Evolutionary conservation across 2,329 filamentous ascomycete species (phyloP).

Genomic region (Fonsecaea pugnacius): DNA sequence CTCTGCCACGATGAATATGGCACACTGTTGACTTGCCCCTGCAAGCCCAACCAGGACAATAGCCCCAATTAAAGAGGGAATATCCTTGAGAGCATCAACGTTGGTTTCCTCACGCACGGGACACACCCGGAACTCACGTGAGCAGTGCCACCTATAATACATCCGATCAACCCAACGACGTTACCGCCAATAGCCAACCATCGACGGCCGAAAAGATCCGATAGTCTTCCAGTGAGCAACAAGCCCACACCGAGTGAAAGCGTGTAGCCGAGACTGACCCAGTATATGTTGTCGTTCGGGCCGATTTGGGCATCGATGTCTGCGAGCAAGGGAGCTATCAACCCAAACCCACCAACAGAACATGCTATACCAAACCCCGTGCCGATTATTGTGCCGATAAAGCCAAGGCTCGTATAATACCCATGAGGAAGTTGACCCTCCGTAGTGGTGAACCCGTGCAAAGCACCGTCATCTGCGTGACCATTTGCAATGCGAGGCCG

Average conservation of each 20-base stretch:
- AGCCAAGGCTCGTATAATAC: not conserved
- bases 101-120: slow-evolving; percentile 45
- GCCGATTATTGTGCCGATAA: not conserved
- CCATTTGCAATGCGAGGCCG: no score
- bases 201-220: slow-evolving; percentile 53
- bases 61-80: slow-evolving; percentile 49
- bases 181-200: slow-evolving; percentile 54
- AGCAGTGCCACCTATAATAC: no score
- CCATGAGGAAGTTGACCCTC: no score
- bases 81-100: no score
- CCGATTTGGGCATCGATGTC: not conserved
- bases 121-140: no score
- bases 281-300: not conserved
- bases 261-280: not conserved
- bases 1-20: slow-evolving; percentile 46
- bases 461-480: no score
- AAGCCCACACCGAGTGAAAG: not conserved
- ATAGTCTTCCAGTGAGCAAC: slow-evolving; percentile 40
- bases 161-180: slow-evolving; percentile 45
- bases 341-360: not conserved
- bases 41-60: slow-evolving; percentile 51
- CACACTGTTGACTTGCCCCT: slow-evolving; percentile 47
- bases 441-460: no score
- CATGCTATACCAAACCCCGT: not conserved
- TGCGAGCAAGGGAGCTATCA: not conserved